A percentile compares a stretch with the other conserved stretches of the same genome.
phyloP scores from a whole-genome alignment of 169 alveolate species.

The Gregarina niphandrodes region DNA sequence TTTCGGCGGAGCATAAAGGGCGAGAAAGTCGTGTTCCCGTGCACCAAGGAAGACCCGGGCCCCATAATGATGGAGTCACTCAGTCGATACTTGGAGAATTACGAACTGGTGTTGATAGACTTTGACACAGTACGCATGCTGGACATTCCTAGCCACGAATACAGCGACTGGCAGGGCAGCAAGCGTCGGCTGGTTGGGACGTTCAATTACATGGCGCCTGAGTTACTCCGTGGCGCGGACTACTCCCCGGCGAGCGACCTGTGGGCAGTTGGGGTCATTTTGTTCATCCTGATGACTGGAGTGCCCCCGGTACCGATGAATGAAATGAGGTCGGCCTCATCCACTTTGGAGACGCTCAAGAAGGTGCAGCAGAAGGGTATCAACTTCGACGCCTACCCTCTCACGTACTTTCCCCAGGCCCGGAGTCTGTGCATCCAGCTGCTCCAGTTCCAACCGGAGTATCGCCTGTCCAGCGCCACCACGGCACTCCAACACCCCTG shows the following conservation, averaged over 20 bases:
- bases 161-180: neutral
- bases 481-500: conserved; percentile 62
- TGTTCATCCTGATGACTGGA: conserved; percentile 62
- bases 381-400: conserved; percentile 53
- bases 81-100: conserved; percentile 11
- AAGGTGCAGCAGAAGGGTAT: conserved; percentile 40
- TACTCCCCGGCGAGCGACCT: conserved; percentile 51
- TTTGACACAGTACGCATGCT: conserved; percentile 28
- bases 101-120: conserved; percentile 29
- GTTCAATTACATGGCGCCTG: conserved; percentile 32
- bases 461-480: conserved; percentile 41
- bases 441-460: conserved; percentile 41
- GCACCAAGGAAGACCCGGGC: conserved; percentile 5
- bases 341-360: conserved; percentile 40
- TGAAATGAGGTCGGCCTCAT: conserved; percentile 44
- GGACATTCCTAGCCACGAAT: conserved; percentile 4
- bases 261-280: conserved; percentile 64
- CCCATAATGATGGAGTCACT: conserved; percentile 9
- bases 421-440: conserved; percentile 49
- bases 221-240: conserved; percentile 26
- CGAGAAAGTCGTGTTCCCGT: neutral
- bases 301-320: conserved; percentile 65
- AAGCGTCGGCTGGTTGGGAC: conserved; percentile 33
- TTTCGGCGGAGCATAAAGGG: conserved; percentile 9
- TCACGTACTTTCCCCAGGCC: conserved; percentile 55